Percentiles rank a stretch among this genome's conserved stretches.
These are phyloP conservation scores for Crithidia thermophila DNA, from an alignment of 208 protist species.

Conservation along the genomic window DNA sequence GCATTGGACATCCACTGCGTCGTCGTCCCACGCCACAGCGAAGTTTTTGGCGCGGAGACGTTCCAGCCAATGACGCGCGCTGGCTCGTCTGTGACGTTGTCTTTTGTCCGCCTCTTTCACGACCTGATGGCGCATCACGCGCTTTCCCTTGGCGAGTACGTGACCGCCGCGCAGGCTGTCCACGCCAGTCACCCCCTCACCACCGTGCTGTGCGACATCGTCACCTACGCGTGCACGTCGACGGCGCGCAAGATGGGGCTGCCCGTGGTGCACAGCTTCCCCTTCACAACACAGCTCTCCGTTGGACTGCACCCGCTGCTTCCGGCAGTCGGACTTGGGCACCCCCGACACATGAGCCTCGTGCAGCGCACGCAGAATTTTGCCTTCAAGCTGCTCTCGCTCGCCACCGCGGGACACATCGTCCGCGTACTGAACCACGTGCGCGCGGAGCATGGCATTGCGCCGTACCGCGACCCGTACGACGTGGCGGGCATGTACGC, in stretches of 20 bases:
- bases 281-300: constrained; percentile 41
- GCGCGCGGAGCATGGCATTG: constrained; percentile 23
- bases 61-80: constrained; percentile 25
- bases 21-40: constrained; percentile 21
- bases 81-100: constrained; percentile 6
- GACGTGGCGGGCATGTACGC: constrained; percentile 50
- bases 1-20: constrained; percentile 36
- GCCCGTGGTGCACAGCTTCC: constrained; percentile 42
- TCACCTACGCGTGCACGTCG: constrained; percentile 39
- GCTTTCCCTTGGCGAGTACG: constrained; percentile 35
- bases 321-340: constrained; percentile 42
- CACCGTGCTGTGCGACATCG: constrained; percentile 51
- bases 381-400: constrained; percentile 23
- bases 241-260: constrained; percentile 35
- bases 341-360: constrained; percentile 37
- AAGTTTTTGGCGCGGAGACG: constrained; percentile 23
- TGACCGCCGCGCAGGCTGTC: constrained; percentile 18
- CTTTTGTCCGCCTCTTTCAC: constrained; percentile 24
- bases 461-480: constrained; percentile 28
- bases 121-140: constrained; percentile 43
- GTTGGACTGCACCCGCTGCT: constrained; percentile 41
- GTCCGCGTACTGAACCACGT: constrained; percentile 34
- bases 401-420: not conserved
- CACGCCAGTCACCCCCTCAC: constrained; percentile 40
- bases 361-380: constrained; percentile 31